Evolutionary conservation across 169 alveolate genomes (phyloP), one percentile per base, ranked within the genome.

Genomic region (Blepharisma undulans): DNA sequence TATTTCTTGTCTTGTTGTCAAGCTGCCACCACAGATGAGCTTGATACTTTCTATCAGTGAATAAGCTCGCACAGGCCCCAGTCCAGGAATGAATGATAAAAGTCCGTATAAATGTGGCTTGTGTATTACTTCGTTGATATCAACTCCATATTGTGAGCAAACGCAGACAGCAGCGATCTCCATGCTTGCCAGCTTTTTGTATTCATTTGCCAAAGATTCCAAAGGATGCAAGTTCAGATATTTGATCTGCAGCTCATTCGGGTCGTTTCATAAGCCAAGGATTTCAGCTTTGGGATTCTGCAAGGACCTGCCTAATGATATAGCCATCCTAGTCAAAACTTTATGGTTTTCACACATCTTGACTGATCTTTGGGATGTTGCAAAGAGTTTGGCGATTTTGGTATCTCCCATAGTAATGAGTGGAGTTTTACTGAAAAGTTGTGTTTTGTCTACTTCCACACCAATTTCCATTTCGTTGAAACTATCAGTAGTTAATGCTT

Each of bases 1-100:
- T 59, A 88, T 21, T 33, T 88, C 71, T 8, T 34, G 32, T 22
- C 92, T 21, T 77, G 34, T 88, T 22, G 22, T 21, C 5, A 88
- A 25, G 16, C 29, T 61, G 7, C 84, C 91, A 7, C 21, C 34
- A 3, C 66, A 21, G 29, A n/a, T 19, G 21, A 29, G 8, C 27
- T 86, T 86, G 72, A 88, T 74, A 7, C 34, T 30, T 48, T 76
- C 87, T 19, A 88, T 16, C 74, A 96, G 87, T 36, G 86, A 77
- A 72, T 94, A 88, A 8, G 98, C 98, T 88, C 96, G 96, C 27
- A 95, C 91, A n/a, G 97, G 97, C 0, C 98, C 98, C 5, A 97
- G 93, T 16, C 98, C 98, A 72, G 97, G 86, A 7, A 97, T 86
- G 76, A 96, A 97, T 80, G 88, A 76, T n/a, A 97, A 92, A 32